Percentiles rank a stretch among this genome's conserved stretches.
Evolutionary conservation across 495 filamentous ascomycete genomes (phyloP).

Genomic region (Daldinia vernicosa): DNA sequence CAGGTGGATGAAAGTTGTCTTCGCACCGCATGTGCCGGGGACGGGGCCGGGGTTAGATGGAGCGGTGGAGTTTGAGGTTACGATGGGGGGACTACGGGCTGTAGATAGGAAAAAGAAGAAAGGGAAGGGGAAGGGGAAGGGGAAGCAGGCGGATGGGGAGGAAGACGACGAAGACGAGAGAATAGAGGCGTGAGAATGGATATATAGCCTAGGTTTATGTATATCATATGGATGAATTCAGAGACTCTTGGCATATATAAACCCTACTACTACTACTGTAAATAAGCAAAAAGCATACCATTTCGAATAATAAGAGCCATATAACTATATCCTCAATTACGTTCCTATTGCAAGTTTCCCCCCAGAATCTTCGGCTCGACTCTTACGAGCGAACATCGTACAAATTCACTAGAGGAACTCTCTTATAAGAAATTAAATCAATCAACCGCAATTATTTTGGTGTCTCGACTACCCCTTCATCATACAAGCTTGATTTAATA

Average conservation of each 20-base stretch:
- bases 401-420: neutral
- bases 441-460: neutral
- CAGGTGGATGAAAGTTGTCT: conserved; percentile 82
- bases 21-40: conserved; percentile 71
- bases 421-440: neutral
- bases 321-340: neutral
- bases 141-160: neutral
- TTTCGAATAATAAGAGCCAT: neutral
- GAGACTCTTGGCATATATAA: neutral
- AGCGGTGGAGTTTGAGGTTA: conserved; percentile 66
- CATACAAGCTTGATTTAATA: neutral
- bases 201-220: neutral
- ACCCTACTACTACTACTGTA: neutral
- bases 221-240: conserved; percentile 1
- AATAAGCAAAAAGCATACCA: neutral
- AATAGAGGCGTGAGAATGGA: neutral
- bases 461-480: neutral
- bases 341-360: neutral
- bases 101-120: conserved; percentile 43
- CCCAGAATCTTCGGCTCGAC: neutral
- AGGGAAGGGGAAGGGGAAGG: conserved; percentile 15
- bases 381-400: neutral
- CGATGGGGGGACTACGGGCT: conserved; percentile 60
- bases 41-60: conserved; percentile 53
- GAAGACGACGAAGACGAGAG: conserved; percentile 1